Evolutionary conservation across 1,139 yeast genomes (phyloP).

Genomic region (Lodderomyces jiufengensis): DNA sequence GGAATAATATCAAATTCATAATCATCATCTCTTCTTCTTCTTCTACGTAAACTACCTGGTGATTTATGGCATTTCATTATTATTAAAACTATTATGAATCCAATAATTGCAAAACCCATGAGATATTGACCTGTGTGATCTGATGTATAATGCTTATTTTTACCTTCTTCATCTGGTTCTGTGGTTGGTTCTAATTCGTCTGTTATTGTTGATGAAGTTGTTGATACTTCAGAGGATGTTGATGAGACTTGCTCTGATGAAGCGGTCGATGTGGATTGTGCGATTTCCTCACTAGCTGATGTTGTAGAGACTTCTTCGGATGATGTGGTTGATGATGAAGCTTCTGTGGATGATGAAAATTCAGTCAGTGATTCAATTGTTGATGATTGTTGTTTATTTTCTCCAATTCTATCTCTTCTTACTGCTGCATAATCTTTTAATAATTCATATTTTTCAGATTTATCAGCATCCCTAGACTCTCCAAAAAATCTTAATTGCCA

Average conservation of each 20-base stretch:
- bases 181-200: constrained; percentile 21
- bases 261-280: constrained; percentile 3
- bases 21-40: constrained; percentile 68
- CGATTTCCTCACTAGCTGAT: too few relatives aligned
- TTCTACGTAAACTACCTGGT: constrained; percentile 45
- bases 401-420: constrained; percentile 23
- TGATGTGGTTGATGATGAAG: constrained; percentile 2
- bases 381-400: constrained; percentile 2
- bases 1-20: constrained; percentile 78
- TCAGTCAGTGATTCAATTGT: constrained; percentile 2
- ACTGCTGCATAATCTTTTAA: constrained; percentile 39
- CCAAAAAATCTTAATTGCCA: constrained; percentile 89
- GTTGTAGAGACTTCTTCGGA: constrained; percentile 5
- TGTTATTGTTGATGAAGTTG: constrained; percentile 10
- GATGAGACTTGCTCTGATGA: not conserved
- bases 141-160: constrained; percentile 26
- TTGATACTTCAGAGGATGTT: not conserved
- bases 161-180: constrained; percentile 25
- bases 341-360: constrained; percentile 1
- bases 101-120: constrained; percentile 55
- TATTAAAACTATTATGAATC: constrained; percentile 51
- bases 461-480: constrained; percentile 59
- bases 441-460: constrained; percentile 49
- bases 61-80: constrained; percentile 53
- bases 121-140: constrained; percentile 57